Base-by-base conservation (phyloP, 495 filamentous ascomycete species). In the Hypoxylon subgilvum region DNA sequence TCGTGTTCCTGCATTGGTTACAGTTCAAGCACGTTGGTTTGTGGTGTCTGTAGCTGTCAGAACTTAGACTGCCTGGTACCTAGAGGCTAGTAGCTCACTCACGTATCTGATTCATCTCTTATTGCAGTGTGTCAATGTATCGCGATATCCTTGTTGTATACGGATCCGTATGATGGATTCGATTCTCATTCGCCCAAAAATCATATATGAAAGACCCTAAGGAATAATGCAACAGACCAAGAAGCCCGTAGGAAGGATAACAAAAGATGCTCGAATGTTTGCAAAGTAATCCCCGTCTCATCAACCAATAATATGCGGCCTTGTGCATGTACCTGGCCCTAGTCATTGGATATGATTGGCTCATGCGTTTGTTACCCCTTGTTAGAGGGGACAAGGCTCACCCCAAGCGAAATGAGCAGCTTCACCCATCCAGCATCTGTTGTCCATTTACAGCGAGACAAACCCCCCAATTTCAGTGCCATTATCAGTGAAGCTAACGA, bases 391-490 rank as follows among this genome's bases (percentile, higher is more conserved):
- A 65, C 61, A 65, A 55, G 49, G 55, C 50, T 60, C 55, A 51
- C 30, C 50, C 27, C 56, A 65, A 65, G 61, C 61, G 61, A 65
- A 56, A 65, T 65, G 61, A 65, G 61, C 61, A 65, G 39, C 32
- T 47, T 56, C 56, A 42, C 45, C 52, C 35, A 32, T 52, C 46
- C 34, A 55, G 34, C 27, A 40, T 22, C 21, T 41, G 22, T 52
- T 32, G 40, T 52, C 56, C 61, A 64, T 64, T 64, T 58, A 54
- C 61, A 64, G 54, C 53, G 49, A 64, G 61, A 64, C 53, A 64
- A 46, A 17, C 19, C 53, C 21, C 43, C 48, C 61, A 58, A 63
- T 41, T 40, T 46, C 36, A 64, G 61, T 38, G 39, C 39, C 30
- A 43, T 46, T 38, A 18, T 57, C 49, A 54, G 45, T 44, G 49